Percentiles rank a stretch among this genome's conserved stretches.
Conservation (phyloP, 2,329 filamentous ascomycete genomes). For the Bimuria novae-zelandiae region DNA sequence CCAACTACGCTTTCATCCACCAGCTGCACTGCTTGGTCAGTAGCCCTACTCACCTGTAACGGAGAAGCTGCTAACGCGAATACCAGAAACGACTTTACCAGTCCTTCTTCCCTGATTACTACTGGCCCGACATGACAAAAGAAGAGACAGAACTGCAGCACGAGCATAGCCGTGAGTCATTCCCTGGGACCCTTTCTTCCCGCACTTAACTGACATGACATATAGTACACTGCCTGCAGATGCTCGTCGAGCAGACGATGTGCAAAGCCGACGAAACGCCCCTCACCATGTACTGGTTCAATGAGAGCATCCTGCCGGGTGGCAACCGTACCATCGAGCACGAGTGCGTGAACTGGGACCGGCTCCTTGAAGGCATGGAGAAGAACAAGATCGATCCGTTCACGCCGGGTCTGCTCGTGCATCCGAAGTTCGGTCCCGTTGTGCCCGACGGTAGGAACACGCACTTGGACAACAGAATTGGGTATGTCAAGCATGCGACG, state of each 20-base stretch:
- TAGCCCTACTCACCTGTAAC: too few species aligned
- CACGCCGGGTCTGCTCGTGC: conserved; percentile 1
- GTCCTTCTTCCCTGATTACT: conserved; percentile 5
- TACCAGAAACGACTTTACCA: conserved; percentile 3
- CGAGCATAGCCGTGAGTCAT: conserved; percentile 3
- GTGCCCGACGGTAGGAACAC: conserved; percentile 2
- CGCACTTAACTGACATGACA: not conserved
- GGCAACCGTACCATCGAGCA: conserved; percentile 3
- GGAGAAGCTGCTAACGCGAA: not conserved
- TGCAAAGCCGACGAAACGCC: conserved; percentile 1
- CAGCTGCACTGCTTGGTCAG: conserved; percentile 1
- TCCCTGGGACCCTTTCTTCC: not conserved
- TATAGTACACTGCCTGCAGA: conserved; percentile 3
- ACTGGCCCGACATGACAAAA: conserved; percentile 5
- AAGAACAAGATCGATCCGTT: conserved; percentile 3
- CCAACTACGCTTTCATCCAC: conserved; percentile 5
- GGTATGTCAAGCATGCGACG: conserved; percentile 4
- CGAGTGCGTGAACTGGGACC: conserved; percentile 7
- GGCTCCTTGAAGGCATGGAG: conserved; percentile 2
- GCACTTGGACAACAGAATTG: conserved; percentile 1
- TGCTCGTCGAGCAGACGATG: conserved; percentile 2
- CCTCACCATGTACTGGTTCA: conserved; percentile 6
- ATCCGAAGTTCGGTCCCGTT: conserved; percentile 4
- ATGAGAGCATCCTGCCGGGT: conserved; percentile 1
- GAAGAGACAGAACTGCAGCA: conserved; percentile 2